Evolutionary conservation across 345 rosid species (phyloP), one percentile per base, ranked within the genome.

Genomic region (Acer yangbiense): DNA sequence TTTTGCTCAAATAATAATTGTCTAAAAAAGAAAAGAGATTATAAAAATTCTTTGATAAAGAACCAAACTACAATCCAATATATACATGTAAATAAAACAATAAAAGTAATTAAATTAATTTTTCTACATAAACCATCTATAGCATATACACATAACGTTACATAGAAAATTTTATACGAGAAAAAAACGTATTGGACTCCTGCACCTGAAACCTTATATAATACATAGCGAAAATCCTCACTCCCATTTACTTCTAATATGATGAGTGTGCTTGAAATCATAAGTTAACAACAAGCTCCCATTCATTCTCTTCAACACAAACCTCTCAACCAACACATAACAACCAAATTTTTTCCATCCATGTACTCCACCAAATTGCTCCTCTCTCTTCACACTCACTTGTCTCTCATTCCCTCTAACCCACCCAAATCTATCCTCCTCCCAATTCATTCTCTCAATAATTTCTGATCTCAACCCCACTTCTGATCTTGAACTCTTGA

Each of bases 301-400:
- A 83, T 93, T 89, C 85, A 92, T 85, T 78, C 97, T 91, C 77
- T 85, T 89, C 79, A 89, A 46, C 44, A 90, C 91, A 81, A 93
- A 91, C 10, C 90, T 91, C 89, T 93, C 94, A 13, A 90, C 94
- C 91, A 93, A 11, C 10, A 48, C 10, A 85, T 57, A 91, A 70
- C 91, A 89, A 39, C 87, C 83, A 64, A 89, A 86, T 68, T 82
- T 89, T 68, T 80, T 88, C 96, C 25, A 23, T 23, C 25, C 25
- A 23, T 23, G 25, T 23, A 23, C 25, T 50, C 79, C 67, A 73
- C 75, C 82, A 16, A 66, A 55, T 61, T 75, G 76, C 69, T 74
- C 82, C 9, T 5, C 80, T 18, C 55, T 77, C 65, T 80, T 79
- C 64, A 88, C 75, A 43, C 70, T 69, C 60, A 65, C 79, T n/a